Evolutionary conservation across 257 asterid genomes (phyloP).

Genomic region (Primulina tabacum): DNA sequence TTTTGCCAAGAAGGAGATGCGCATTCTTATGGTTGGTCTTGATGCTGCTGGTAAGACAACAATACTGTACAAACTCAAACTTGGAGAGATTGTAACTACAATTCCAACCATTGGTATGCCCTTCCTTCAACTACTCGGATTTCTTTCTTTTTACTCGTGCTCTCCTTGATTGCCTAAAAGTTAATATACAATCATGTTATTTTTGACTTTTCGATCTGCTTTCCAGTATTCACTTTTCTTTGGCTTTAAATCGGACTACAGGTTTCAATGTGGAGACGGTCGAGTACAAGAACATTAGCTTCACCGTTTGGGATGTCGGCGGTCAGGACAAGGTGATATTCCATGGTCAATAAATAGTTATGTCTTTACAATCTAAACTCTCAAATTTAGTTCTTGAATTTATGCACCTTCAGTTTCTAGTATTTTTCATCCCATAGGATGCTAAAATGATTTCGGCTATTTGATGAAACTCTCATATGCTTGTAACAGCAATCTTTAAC

Average conservation of each 20-base stretch:
- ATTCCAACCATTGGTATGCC: slow-evolving; percentile 35
- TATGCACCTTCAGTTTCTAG: neutral
- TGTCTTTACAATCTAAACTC: neutral
- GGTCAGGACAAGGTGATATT: slow-evolving; percentile 36
- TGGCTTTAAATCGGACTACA: neutral
- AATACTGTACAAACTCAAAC: slow-evolving; percentile 32
- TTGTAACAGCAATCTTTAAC: neutral
- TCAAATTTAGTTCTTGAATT: neutral
- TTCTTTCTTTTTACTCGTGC: neutral
- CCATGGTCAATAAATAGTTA: neutral
- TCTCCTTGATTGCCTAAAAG: too few relatives aligned
- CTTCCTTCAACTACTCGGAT: neutral
- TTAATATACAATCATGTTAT: neutral
- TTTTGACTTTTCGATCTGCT: too few relatives aligned
- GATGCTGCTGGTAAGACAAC: slow-evolving; percentile 35
- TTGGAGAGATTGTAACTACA: slow-evolving; percentile 33
- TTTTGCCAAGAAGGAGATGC: slow-evolving; percentile 31
- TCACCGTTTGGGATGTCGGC: slow-evolving; percentile 40
- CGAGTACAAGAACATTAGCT: slow-evolving; percentile 36
- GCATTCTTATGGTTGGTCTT: slow-evolving; percentile 33
- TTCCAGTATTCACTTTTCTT: neutral
- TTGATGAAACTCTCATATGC: neutral
- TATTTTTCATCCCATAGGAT: too few relatives aligned
- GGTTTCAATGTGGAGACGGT: slow-evolving; percentile 38
- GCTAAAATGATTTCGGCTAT: neutral